Evolutionary conservation across 1,284 basidiomycete species (phyloP), one percentile per base, ranked within the genome.

Genomic region (Trichosporon asahii): DNA sequence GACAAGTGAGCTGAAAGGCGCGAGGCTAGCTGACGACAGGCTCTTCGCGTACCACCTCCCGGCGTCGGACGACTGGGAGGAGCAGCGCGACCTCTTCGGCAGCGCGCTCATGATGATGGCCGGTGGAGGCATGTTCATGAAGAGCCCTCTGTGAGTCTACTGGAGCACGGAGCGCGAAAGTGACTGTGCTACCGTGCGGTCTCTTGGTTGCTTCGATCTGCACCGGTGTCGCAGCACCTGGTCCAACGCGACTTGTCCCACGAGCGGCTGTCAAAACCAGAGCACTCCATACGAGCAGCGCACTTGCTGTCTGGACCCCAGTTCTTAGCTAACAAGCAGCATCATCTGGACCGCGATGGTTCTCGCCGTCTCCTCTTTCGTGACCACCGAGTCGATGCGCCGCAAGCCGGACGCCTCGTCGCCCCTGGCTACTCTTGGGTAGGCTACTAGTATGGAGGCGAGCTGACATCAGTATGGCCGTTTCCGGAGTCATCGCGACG

Each of bases 51-150:
- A 75, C 78, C 78, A 81, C 71, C 74, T 81, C 9, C 81, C 81
- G 27, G 66, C 31, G 15, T 69, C 75, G 1, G 75, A 76, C n/a
- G 80, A 79, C 67, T 82, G 81, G 81, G 69, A 72, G 27, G 75
- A 79, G 75, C 67, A 79, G 70, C 79, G 77, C 68, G 80, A 80
- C 68, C 72, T 73, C 25, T 80, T 77, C 68, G 73, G 74, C 1
- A 75, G 72, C 65, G 72, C 74, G 5, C 76, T 77, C 12, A 80
- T 80, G 80, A 81, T 80, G 73, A 73, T 75, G 65, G 78, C 81
- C 15, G 80, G 79, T 61, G 80, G 79, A n/a, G 81, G 81, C 35
- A 82, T 82, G 78, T 82, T 81, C 68, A 75, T 81, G 73, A 80
- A 80, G 69, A 81, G 80, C 68, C 81, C 81, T 46, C 40, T 81